Conservation (phyloP, 306 rosid species). For the Lotus japonicus region DNA sequence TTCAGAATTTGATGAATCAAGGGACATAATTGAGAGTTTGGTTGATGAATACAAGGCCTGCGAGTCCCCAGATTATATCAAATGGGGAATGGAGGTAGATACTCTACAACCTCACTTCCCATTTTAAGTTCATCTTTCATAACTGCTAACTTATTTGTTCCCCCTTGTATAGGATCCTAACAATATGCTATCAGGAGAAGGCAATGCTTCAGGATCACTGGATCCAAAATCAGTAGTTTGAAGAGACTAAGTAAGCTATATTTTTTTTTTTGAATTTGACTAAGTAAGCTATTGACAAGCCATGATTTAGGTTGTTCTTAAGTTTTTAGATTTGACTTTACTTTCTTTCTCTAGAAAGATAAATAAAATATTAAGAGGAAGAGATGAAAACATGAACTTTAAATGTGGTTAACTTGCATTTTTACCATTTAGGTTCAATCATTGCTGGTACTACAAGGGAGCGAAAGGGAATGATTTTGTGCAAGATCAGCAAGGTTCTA, state of each 20-base stretch:
- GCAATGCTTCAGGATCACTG: conserved; percentile 71
- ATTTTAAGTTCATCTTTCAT: conserved; percentile 6
- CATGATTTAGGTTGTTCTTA: background rate
- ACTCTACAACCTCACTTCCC: conserved; percentile 10
- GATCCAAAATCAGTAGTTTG: conserved; percentile 61
- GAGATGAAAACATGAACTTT: too few species aligned
- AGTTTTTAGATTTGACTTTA: conserved; percentile 16
- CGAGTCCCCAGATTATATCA: conserved; percentile 98
- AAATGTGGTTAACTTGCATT: too few species aligned
- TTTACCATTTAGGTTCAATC: too few species aligned
- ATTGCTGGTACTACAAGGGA: too few species aligned
- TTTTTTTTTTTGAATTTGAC: too few species aligned
- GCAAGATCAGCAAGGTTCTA: too few species aligned
- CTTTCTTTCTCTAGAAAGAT: conserved; percentile 7
- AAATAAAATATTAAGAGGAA: background rate
- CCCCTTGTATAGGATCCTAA: conserved; percentile 64
- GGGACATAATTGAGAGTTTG: conserved; percentile 90
- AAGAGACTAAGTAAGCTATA: conserved; percentile 40
- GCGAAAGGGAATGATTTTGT: too few species aligned
- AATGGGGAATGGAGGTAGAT: conserved; percentile 99
- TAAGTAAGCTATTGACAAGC: background rate
- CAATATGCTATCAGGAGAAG: conserved; percentile 71
- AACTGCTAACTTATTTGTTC: conserved; percentile 5
- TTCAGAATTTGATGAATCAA: conserved; percentile 97
- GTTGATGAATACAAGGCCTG: conserved; percentile 98